A percentile compares a stretch with the other conserved stretches of the same genome.
These are phyloP conservation scores for Candida piceae DNA, from an alignment of 805 yeast genomes.

Conservation along the genomic window DNA sequence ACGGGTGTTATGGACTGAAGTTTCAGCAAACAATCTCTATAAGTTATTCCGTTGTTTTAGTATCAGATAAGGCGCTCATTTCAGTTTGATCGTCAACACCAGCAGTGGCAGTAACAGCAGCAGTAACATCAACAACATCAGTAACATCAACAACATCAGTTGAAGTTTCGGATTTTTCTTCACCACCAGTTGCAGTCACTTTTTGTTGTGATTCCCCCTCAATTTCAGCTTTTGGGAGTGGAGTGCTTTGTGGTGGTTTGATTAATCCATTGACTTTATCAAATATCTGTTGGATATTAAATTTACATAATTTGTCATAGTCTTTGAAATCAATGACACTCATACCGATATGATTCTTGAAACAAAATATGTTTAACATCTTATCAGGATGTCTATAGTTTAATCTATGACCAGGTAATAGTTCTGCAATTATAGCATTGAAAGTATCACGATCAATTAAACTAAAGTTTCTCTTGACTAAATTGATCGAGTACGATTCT, in stretches of 20 bases:
- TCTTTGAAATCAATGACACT: conserved; percentile 58
- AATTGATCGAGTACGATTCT: conserved; percentile 69
- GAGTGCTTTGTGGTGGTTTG: not conserved
- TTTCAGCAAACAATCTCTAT: no score
- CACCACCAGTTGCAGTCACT: no score
- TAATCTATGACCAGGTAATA: conserved; percentile 57
- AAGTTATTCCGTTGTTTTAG: no score
- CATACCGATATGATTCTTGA: conserved; percentile 83
- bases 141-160: no score
- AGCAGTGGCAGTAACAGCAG: no score
- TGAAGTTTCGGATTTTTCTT: no score
- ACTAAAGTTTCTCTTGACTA: conserved; percentile 74
- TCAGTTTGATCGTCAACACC: no score
- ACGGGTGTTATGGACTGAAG: no score
- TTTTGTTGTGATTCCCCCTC: no score
- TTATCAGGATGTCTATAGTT: conserved; percentile 77
- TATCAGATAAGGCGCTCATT: no score
- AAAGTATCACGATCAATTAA: conserved; percentile 67
- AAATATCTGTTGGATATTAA: conserved; percentile 77
- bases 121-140: no score
- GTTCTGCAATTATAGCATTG: conserved; percentile 47
- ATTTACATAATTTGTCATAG: conserved; percentile 58
- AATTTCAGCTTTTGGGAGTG: no score
- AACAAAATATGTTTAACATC: conserved; percentile 80
- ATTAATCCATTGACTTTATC: conserved; percentile 34